Evolutionary conservation across 345 rosid genomes (phyloP).

Genomic region (Arabis hirsuta): DNA sequence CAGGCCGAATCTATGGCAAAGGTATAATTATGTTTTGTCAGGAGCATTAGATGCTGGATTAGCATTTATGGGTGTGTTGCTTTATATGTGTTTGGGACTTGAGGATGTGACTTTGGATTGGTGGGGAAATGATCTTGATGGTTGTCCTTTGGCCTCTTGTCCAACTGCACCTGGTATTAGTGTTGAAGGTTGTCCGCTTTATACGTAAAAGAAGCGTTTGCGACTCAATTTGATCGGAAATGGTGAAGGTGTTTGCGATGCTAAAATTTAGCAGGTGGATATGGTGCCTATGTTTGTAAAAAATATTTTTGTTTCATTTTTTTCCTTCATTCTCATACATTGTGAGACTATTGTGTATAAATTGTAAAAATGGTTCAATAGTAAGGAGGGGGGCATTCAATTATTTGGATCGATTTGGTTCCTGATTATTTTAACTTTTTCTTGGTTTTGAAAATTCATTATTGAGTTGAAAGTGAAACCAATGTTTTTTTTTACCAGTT

Average conservation of each 20-base stretch:
- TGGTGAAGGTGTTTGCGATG: background rate
- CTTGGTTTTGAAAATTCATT: no score
- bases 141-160: constrained; percentile 86
- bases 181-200: constrained; percentile 85
- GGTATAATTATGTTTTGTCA: constrained; percentile 88
- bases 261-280: background rate
- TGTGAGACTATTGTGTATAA: constrained; percentile 24
- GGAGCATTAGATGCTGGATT: constrained; percentile 95
- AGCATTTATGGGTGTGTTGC: constrained; percentile 93
- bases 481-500: no score
- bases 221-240: background rate
- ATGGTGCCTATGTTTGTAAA: constrained; percentile 12
- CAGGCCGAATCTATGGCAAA: constrained; percentile 75
- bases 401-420: no score
- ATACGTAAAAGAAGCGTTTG: constrained; percentile 38
- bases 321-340: constrained; percentile 11
- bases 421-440: no score
- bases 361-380: constrained; percentile 9
- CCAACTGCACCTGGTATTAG: constrained; percentile 72
- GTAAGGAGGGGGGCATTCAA: no score
- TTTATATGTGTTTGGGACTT: constrained; percentile 83
- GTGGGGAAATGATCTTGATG: constrained; percentile 99
- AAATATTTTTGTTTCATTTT: background rate
- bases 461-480: no score
- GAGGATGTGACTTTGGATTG: constrained; percentile 70